Base-by-base conservation (phyloP, 495 filamentous ascomycete species). In the Rhypophila decipiens region DNA sequence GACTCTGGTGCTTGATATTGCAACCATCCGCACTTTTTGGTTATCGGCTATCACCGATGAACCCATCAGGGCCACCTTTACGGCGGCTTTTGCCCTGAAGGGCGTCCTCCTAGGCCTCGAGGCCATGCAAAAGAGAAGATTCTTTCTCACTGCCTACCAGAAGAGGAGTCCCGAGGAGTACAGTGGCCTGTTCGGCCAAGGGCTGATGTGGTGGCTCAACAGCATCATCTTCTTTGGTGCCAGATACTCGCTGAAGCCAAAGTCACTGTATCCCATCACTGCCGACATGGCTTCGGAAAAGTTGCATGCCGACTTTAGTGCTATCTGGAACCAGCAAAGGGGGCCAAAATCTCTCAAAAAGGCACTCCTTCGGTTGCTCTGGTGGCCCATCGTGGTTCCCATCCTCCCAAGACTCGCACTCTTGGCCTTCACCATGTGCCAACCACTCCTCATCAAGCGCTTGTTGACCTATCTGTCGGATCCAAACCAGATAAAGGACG, bases 121-220 rank as follows among this genome's bases (percentile, higher is more conserved):
- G 49, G 74, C 67, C 29, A 58, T 58, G 18, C 49, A 58, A 12
- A 65, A 65, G 46, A 24, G 36, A 21, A 13, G 23, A 9, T 49
- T 51, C 35, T 52, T 65, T 13, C 35, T 46, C 19, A 47, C 24
- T 19, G 22, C 24, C 33, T 37, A 24, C 35, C 38, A 24, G 3
- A 34, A 34, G 11, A 17, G 33, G 5, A 51, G 48, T 36, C 77
- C 77, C 0, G 83, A 86, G 50, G 73, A 73, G 12, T 77, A 70
- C 0, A 70, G 63, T 24, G 74, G 81, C 0, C 60, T 81, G 7
- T 78, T 74, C 46, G 74, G 66, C 47, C 67, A 65, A 15, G 63
- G 58, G 1, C 59, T 80, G 3, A 82, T 84, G 55, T 76, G 63
- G 53, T 86, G 82, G 81, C 61, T 84, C 45, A 82, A 79, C 50